A percentile compares a stretch with the other conserved stretches of the same genome.
These are phyloP conservation scores for Microascus cirrosus DNA, from an alignment of 2,329 filamentous ascomycete species.

Conservation along the genomic window DNA sequence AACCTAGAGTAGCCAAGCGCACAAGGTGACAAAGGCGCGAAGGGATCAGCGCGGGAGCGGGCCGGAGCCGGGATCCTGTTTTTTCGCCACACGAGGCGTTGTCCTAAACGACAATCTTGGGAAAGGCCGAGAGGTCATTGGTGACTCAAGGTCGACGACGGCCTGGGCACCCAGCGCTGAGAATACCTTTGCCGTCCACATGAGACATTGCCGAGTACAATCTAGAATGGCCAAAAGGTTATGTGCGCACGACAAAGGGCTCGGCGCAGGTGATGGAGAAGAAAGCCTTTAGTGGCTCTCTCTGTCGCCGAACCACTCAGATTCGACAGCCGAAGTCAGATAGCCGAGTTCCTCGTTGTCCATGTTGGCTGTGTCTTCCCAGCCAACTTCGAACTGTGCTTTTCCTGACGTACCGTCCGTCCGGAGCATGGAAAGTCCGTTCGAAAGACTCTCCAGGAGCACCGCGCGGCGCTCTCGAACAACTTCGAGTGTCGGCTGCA, in stretches of 20 bases:
- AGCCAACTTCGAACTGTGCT: neutral
- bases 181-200: neutral
- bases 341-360: neutral
- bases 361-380: neutral
- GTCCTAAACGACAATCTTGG: neutral
- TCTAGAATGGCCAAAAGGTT: neutral
- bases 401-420: neutral
- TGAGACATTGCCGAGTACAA: neutral
- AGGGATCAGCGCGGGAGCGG: no score
- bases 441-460: neutral
- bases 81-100: neutral
- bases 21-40: no score
- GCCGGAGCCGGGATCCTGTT: neutral
- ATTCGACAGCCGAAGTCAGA: neutral
- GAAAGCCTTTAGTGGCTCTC: neutral
- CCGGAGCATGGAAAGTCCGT: neutral
- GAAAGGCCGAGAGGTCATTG: neutral
- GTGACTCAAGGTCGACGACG: neutral
- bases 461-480: neutral
- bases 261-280: neutral
- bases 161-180: neutral
- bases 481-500: neutral
- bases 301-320: neutral
- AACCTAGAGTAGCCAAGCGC: no score
- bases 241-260: neutral